Evolutionary conservation across 2,329 filamentous ascomycete genomes (phyloP), one percentile per base, ranked within the genome.

Genomic region (Cytospora mali): DNA sequence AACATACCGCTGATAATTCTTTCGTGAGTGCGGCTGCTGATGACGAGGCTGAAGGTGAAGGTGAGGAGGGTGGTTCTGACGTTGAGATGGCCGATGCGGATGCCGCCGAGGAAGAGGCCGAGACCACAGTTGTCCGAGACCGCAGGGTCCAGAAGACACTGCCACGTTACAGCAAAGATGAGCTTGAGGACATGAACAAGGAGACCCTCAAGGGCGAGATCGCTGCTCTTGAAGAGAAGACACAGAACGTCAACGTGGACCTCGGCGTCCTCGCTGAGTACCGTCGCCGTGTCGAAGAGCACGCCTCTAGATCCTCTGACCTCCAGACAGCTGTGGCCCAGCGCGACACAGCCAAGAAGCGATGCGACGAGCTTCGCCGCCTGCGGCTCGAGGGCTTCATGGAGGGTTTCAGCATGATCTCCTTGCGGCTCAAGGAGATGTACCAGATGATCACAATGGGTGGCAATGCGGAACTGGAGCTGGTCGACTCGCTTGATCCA

Each of bases 391-490:
- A 97, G 70, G 94, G 95, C 39, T 99, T 99, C 84, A 98, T 98
- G 93, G 92, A 96, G 73, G 95, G 96, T 46, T 98, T 99, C 80
- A 90, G 89, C 71, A 90, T 87, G 66, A 99, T 99, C 75, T 98
- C 94, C 1, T 82, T 97, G 27, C 90, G 94, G 0, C 83, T 99
- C 52, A 99, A 99, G 80, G 95, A 99, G 73, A 99, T 99, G 95
- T 99, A 99, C 79, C 95, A 99, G 75, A 97, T 99, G 93, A 99
- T 99, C 75, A 99, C 95, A 25, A 98, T 99, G 93, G 95, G 95
- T 66, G 95, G 95, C 61, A 99, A 99, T 71, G 95, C 95, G 0
- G 95, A 99, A 78, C 85, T 99, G 14, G 96, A 99, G 76, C 87
- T 99, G 27, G 95, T 99, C 48, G 95, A 99, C 79, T 94, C 90